Percentiles rank a stretch among this genome's conserved stretches.
phyloP scores from a whole-genome alignment of 2,329 filamentous ascomycete species.

The Aspergillus tubingensis region DNA sequence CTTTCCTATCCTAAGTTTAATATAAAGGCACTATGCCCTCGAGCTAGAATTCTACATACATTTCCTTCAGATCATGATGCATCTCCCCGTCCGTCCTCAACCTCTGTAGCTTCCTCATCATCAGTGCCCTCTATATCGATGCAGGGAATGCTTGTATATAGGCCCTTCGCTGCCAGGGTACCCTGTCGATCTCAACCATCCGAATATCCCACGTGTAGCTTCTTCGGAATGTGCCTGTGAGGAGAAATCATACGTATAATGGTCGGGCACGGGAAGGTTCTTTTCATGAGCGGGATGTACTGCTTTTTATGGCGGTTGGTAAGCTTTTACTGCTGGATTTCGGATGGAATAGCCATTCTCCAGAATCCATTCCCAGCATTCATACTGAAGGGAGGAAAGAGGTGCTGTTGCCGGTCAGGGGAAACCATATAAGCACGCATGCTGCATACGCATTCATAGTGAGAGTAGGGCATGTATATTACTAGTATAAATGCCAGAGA shows the following conservation, averaged over 20 bases:
- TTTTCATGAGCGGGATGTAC: neutral
- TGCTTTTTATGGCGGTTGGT: neutral
- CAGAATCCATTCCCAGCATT: too few relatives aligned
- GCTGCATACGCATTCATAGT: too few relatives aligned
- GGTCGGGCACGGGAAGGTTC: neutral
- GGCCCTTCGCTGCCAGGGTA: conserved; percentile 21
- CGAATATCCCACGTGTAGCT: conserved; percentile 23
- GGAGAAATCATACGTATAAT: neutral
- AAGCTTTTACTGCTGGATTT: neutral
- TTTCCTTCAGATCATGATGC: neutral
- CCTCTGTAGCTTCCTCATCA: conserved; percentile 12
- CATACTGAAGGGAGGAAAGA: too few relatives aligned
- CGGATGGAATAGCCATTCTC: neutral
- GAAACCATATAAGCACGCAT: too few relatives aligned
- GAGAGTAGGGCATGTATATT: too few relatives aligned
- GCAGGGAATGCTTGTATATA: conserved; percentile 24
- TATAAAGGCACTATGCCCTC: too few relatives aligned
- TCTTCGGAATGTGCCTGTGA: conserved; percentile 15
- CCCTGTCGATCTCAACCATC: conserved; percentile 25
- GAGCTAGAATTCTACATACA: neutral
- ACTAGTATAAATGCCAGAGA: too few relatives aligned
- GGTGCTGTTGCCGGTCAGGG: too few relatives aligned
- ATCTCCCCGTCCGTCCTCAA: neutral
- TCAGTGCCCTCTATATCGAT: conserved; percentile 22
- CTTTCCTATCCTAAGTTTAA: too few relatives aligned